Evolutionary conservation across 1,284 basidiomycete species (phyloP), one percentile per base, ranked within the genome.

Genomic region (Cryptococcus sp.): DNA sequence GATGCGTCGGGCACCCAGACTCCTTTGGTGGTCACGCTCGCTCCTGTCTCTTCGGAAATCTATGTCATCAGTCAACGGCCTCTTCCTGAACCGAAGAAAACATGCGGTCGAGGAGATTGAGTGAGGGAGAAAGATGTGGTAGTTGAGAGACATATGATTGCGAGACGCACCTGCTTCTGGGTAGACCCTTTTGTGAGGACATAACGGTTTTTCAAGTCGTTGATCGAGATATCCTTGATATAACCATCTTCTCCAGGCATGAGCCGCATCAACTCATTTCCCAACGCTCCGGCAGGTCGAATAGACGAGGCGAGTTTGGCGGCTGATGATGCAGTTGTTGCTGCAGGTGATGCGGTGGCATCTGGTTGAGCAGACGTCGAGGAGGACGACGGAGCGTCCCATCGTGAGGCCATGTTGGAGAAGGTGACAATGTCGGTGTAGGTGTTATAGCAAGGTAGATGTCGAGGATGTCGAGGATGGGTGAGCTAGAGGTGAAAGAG

Each of bases 151-250:
- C n/a, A n/a, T n/a, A n/a, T n/a, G n/a, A n/a, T n/a, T n/a, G n/a
- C 14, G 28, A 60, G 21, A 78, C 82, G 54, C 54, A 91, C 89
- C 79, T 94, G 84, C 53, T 85, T 78, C 70, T 97, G 94, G 1
- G 93, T 97, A 25, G 86, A 81, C 2, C 89, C 87, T 71, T 91
- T 95, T 37, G 95, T 98, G 63, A 98, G 77, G 69, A 97, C 77
- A 73, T 98, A 98, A 52, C 94, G 80, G 74, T 98, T 98, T 62
- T 93, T 78, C 50, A 94, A 79, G 74, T 98, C 95, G 73, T 98
- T 97, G 72, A 98, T 95, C 69, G 97, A 93, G 53, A 98, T 89
- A 69, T 97, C 91, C 61, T 88, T 82, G 14, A 83, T 84, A 63
- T 86, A 97, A 45, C 87, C 88, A 36, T 80, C 87, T 56, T 92